Percentiles rank a stretch among this genome's conserved stretches.
Evolutionary conservation across 805 yeast genomes (phyloP).

Genomic region (Monosporozyma unispora): DNA sequence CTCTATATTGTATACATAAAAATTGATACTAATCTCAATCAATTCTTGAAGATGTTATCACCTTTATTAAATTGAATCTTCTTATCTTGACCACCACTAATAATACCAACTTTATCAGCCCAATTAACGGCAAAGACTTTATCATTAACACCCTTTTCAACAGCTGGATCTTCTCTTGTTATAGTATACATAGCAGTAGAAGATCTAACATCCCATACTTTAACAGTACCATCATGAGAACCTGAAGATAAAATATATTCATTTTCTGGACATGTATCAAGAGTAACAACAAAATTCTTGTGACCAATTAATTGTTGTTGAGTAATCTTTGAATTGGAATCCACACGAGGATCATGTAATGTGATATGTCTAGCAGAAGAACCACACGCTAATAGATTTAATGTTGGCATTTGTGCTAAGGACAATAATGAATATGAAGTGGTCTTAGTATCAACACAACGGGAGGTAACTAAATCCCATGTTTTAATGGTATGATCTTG

Average conservation of each 20-base stretch:
- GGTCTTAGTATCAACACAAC: conserved; percentile 77
- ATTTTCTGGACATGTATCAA: conserved; percentile 66
- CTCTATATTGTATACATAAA: not conserved
- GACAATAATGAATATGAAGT: conserved; percentile 82
- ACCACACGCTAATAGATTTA: conserved; percentile 79
- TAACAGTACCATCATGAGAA: conserved; percentile 93
- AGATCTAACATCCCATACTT: conserved; percentile 93
- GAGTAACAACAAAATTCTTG: conserved; percentile 76
- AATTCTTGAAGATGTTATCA: conserved; percentile 27
- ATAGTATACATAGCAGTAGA: conserved; percentile 74
- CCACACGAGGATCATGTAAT: conserved; percentile 80
- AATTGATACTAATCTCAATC: not conserved
- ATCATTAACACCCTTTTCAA: conserved; percentile 36
- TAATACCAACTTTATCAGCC: conserved; percentile 70
- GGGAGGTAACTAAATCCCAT: conserved; percentile 87
- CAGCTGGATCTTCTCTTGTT: conserved; percentile 52
- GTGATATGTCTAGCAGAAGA: conserved; percentile 96
- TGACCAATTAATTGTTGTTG: conserved; percentile 81
- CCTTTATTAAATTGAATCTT: conserved; percentile 73
- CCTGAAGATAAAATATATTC: conserved; percentile 80
- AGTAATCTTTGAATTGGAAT: conserved; percentile 46
- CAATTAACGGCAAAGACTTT: conserved; percentile 85
- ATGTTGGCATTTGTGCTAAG: conserved; percentile 53
- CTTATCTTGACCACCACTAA: conserved; percentile 92
- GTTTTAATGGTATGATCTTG: conserved; percentile 94